Conservation (phyloP, 2,329 filamentous ascomycete species). For the Pseudocercospora vitis region DNA sequence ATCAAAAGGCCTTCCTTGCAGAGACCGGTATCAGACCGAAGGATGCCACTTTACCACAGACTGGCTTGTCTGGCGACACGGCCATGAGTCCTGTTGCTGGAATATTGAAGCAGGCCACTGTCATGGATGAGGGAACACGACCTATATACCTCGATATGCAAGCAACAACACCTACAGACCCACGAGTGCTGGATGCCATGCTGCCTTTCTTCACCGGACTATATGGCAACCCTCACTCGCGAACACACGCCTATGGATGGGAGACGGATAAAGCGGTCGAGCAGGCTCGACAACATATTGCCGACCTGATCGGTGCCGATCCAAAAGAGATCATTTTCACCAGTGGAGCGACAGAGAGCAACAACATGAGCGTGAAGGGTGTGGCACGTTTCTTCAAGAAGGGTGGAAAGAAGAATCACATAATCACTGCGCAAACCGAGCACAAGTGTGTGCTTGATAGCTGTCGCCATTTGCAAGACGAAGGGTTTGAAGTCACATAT, state of each 20-base stretch:
- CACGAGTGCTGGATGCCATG: conserved; percentile 94
- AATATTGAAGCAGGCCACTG: conserved; percentile 84
- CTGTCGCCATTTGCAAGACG: conserved; percentile 93
- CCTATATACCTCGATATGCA: conserved; percentile 99
- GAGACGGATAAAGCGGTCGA: conserved; percentile 95
- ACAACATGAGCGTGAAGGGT: conserved; percentile 99
- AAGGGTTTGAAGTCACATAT: conserved; percentile 96
- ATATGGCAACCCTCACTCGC: conserved; percentile 95
- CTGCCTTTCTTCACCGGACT: conserved; percentile 89
- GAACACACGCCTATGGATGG: conserved; percentile 98
- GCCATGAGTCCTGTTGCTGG: conserved; percentile 72
- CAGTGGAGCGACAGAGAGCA: conserved; percentile 95
- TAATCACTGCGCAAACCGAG: conserved; percentile 95
- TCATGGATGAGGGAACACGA: conserved; percentile 88
- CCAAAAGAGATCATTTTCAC: conserved; percentile 99
- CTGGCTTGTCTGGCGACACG: conserved; percentile 60
- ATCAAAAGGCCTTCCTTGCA: conserved; percentile 74
- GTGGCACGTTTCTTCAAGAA: conserved; percentile 93
- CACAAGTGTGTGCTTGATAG: conserved; percentile 99
- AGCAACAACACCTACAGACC: conserved; percentile 92
- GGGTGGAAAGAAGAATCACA: conserved; percentile 94
- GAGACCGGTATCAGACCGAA: conserved; percentile 56
- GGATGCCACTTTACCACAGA: conserved; percentile 60
- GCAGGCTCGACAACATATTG: conserved; percentile 78
- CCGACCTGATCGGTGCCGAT: conserved; percentile 85